A percentile compares a stretch with the other conserved stretches of the same genome.
These are phyloP conservation scores for Leccinum imitatum DNA, from an alignment of 768 basidiomycete species.

Conservation along the genomic window DNA sequence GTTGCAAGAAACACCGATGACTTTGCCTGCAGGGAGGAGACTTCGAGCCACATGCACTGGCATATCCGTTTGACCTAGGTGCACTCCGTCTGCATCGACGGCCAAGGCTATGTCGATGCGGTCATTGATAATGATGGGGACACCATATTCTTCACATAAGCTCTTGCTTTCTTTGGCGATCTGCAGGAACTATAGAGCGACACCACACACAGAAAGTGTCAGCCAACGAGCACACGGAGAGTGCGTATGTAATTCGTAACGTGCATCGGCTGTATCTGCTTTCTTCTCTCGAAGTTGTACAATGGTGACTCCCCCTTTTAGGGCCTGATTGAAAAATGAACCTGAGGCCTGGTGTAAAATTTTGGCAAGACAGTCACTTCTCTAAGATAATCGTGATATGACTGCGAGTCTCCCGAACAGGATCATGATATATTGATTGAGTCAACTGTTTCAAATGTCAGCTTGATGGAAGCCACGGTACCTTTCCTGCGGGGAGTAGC, in stretches of 20 bases:
- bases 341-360: conserved; percentile 39
- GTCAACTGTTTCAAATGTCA: neutral
- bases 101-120: conserved; percentile 86
- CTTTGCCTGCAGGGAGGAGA: conserved; percentile 64
- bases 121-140: conserved; percentile 87
- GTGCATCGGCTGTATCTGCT: conserved; percentile 75
- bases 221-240: neutral
- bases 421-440: conserved; percentile 3
- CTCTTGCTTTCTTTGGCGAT: conserved; percentile 68
- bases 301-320: conserved; percentile 84
- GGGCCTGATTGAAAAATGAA: conserved; percentile 45
- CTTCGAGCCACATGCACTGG: conserved; percentile 60
- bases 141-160: conserved; percentile 71
- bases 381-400: conserved; percentile 62
- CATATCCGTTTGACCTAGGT: conserved; percentile 90
- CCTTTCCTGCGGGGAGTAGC: conserved; percentile 75
- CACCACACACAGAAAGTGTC: neutral
- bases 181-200: conserved; percentile 60
- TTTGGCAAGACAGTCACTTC: neutral
- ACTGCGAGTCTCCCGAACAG: conserved; percentile 36
- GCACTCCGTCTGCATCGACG: conserved; percentile 73
- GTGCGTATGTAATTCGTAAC: conserved; percentile 19
- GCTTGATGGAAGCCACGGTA: conserved; percentile 27
- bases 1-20: conserved; percentile 83
- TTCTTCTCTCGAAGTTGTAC: conserved; percentile 91